Percentiles rank a stretch among this genome's conserved stretches.
These are phyloP conservation scores for Wickerhamomyces hampshirensis DNA, from an alignment of 805 yeast species.

Conservation along the genomic window DNA sequence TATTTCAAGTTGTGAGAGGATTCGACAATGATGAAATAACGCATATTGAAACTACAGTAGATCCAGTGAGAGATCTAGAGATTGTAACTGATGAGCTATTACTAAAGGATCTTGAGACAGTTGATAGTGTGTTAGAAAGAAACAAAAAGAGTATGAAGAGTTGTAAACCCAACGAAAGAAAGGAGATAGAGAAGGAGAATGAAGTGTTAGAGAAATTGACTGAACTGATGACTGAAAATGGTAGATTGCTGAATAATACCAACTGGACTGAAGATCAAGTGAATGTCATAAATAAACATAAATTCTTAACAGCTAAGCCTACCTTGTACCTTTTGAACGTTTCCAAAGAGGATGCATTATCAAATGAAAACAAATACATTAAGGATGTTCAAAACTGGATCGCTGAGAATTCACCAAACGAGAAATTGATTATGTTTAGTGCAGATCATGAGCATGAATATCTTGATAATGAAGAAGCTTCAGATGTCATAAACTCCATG, in stretches of 20 bases:
- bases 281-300: slow-evolving; percentile 62
- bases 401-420: slow-evolving; percentile 58
- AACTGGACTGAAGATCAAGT: slow-evolving; percentile 63
- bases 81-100: slow-evolving; percentile 73
- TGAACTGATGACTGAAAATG: slow-evolving; percentile 57
- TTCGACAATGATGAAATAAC: slow-evolving; percentile 73
- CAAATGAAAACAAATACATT: slow-evolving; percentile 47
- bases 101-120: slow-evolving; percentile 71
- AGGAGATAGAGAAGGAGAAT: slow-evolving; percentile 38
- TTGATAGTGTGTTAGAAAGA: slow-evolving; percentile 51
- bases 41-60: slow-evolving; percentile 67
- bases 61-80: slow-evolving; percentile 72
- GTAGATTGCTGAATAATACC: slow-evolving; percentile 55
- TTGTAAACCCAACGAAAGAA: slow-evolving; percentile 42
- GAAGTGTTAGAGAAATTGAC: slow-evolving; percentile 33
- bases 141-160: slow-evolving; percentile 37
- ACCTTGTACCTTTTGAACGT: slow-evolving; percentile 73
- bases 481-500: slow-evolving; percentile 58
- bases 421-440: slow-evolving; percentile 63
- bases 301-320: slow-evolving; percentile 85
- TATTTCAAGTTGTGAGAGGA: slow-evolving; percentile 73
- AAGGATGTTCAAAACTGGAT: slow-evolving; percentile 61
- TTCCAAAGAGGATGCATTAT: slow-evolving; percentile 60
- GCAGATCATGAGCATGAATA: slow-evolving; percentile 43
- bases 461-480: slow-evolving; percentile 28